Conservation (phyloP, 805 yeast species). For the Metschnikowia santaceciliae region DNA sequence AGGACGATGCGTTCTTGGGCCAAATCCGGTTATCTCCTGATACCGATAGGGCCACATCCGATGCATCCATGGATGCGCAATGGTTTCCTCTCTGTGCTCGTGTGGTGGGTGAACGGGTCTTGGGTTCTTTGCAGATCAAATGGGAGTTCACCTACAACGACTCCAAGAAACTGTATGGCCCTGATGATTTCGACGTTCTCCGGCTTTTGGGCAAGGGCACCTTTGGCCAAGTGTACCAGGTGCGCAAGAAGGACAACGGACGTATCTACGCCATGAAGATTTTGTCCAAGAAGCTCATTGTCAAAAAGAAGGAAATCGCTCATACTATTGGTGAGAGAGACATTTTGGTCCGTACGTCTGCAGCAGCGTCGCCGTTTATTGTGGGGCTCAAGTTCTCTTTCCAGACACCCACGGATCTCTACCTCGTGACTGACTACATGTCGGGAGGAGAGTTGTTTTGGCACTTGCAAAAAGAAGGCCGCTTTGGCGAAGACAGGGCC, state of each 20-base stretch:
- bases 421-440: constrained; percentile 95
- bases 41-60: constrained; percentile 33
- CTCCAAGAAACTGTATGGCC: constrained; percentile 78
- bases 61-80: constrained; percentile 46
- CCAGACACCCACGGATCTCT: constrained; percentile 90
- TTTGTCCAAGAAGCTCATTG: constrained; percentile 88
- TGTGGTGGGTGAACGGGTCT: constrained; percentile 66
- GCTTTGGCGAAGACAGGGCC: constrained; percentile 90
- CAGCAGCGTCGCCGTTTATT: constrained; percentile 85
- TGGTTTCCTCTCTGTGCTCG: constrained; percentile 79
- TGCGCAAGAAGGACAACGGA: constrained; percentile 81
- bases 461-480: constrained; percentile 95
- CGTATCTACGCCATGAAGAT: constrained; percentile 98
- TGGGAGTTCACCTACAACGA: constrained; percentile 66
- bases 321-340: constrained; percentile 97
- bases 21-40: constrained; percentile 72
- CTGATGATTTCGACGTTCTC: constrained; percentile 89
- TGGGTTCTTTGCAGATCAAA: constrained; percentile 73
- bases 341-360: constrained; percentile 87
- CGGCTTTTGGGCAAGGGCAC: constrained; percentile 93
- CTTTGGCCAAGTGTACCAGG: constrained; percentile 97
- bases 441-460: constrained; percentile 96
- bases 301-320: constrained; percentile 94
- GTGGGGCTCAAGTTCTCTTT: constrained; percentile 94
- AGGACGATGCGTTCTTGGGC: constrained; percentile 82